A percentile compares a stretch with the other conserved stretches of the same genome.
These are phyloP conservation scores for Botryotinia globosa DNA, from an alignment of 2,329 filamentous ascomycete species.

Conservation along the genomic window DNA sequence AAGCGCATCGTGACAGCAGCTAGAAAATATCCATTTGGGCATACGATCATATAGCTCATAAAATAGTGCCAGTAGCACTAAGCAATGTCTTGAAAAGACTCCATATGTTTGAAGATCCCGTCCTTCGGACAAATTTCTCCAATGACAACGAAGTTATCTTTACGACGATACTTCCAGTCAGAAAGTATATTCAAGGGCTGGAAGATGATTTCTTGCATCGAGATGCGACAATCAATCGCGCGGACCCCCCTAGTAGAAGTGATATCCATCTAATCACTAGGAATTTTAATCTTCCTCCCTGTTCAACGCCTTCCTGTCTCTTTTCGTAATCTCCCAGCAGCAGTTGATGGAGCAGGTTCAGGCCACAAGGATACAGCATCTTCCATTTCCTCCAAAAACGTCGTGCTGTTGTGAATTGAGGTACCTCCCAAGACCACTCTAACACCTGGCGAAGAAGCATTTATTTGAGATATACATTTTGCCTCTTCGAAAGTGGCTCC, in stretches of 20 bases:
- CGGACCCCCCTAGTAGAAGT: background rate
- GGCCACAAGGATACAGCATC: slow-evolving; percentile 87
- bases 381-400: slow-evolving; percentile 88
- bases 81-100: background rate
- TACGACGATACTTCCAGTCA: background rate
- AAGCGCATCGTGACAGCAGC: background rate
- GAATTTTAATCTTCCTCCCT: background rate
- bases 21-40: background rate
- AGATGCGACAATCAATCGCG: background rate
- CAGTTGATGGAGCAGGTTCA: slow-evolving; percentile 48
- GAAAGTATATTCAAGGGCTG: background rate
- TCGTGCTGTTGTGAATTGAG: slow-evolving; percentile 79
- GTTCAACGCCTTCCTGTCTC: slow-evolving; percentile 37
- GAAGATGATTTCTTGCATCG: background rate
- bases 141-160: background rate
- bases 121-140: background rate
- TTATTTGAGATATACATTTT: slow-evolving; percentile 92
- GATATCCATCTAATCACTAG: background rate
- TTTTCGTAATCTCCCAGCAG: slow-evolving; percentile 38
- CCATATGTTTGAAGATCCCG: background rate
- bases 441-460: slow-evolving; percentile 84
- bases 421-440: slow-evolving; percentile 89
- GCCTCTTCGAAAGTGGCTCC: slow-evolving; percentile 96
- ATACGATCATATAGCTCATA: too few species aligned
- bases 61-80: background rate